Conservation (phyloP, 805 yeast genomes). For the Ogataea trehalophila region DNA sequence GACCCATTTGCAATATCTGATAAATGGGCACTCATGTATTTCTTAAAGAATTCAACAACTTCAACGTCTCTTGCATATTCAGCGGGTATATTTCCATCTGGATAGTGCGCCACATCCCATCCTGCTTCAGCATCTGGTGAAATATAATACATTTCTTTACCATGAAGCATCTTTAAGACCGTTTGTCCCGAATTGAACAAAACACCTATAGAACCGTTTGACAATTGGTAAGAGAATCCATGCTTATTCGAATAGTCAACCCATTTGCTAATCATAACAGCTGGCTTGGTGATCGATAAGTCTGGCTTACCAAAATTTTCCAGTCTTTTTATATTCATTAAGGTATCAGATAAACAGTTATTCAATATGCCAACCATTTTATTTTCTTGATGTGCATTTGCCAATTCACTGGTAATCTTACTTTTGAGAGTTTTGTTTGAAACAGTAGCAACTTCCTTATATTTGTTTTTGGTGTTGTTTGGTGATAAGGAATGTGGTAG, state of each 20-base stretch:
- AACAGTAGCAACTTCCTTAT: conserved; percentile 54
- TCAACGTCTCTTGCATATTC: conserved; percentile 66
- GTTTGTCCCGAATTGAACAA: conserved; percentile 82
- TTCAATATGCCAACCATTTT: conserved; percentile 24
- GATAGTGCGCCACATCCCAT: conserved; percentile 49
- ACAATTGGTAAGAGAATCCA: conserved; percentile 90
- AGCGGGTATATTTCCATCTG: conserved; percentile 38
- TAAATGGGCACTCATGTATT: conserved; percentile 87
- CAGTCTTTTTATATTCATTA: conserved; percentile 24
- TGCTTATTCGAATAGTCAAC: conserved; percentile 95
- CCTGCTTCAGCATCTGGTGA: conserved; percentile 44
- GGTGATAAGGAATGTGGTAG: conserved; percentile 91
- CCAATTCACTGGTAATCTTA: conserved; percentile 25
- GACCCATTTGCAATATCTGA: conserved; percentile 71
- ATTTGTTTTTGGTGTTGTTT: conserved; percentile 82
- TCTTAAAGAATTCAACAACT: conserved; percentile 82
- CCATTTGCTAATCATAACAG: conserved; percentile 89
- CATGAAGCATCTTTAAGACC: conserved; percentile 63
- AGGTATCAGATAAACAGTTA: conserved; percentile 24
- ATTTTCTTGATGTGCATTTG: conserved; percentile 26
- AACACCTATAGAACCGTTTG: conserved; percentile 87
- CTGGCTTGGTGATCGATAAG: conserved; percentile 15
- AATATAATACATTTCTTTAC: conserved; percentile 62
- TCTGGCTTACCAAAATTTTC: conserved; percentile 17
- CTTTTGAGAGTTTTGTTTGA: conserved; percentile 23